Conservation (phyloP, 192 early-diverging fungal species). For the Piromyces finnis region DNA sequence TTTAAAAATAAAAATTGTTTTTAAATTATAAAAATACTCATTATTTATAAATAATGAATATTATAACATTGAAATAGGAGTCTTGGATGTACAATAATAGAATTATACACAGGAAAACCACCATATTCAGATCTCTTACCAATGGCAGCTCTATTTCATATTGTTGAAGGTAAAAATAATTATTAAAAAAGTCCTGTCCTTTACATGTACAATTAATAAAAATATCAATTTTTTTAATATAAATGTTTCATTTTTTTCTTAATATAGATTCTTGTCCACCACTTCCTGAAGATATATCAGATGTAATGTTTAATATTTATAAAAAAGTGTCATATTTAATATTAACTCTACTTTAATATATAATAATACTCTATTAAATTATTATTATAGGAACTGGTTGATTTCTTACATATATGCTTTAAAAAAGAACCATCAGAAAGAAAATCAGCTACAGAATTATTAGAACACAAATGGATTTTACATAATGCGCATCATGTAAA, state of each 20-base stretch:
- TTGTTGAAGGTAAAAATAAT: constrained; percentile 49
- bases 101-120: constrained; percentile 81
- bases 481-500: neutral
- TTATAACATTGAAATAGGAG: too few species aligned
- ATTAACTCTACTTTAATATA: too few species aligned
- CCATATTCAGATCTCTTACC: constrained; percentile 71
- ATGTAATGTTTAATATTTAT: constrained; percentile 2
- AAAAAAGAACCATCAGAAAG: constrained; percentile 56
- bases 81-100: constrained; percentile 84
- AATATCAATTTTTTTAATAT: neutral
- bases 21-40: too few species aligned
- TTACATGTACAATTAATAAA: too few species aligned
- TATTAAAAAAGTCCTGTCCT: too few species aligned
- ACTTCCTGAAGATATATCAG: constrained; percentile 58
- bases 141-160: constrained; percentile 83
- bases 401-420: constrained; percentile 75
- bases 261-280: constrained; percentile 33
- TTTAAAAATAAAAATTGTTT: too few species aligned
- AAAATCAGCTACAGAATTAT: constrained; percentile 51
- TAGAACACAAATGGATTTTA: constrained; percentile 64
- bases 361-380: too few species aligned
- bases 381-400: constrained; percentile 31
- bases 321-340: neutral
- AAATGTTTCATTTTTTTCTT: neutral
- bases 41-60: too few species aligned